A percentile compares a stretch with the other conserved stretches of the same genome.
These are phyloP conservation scores for Fagus sylvatica DNA, from an alignment of 306 rosid genomes.

Conservation along the genomic window DNA sequence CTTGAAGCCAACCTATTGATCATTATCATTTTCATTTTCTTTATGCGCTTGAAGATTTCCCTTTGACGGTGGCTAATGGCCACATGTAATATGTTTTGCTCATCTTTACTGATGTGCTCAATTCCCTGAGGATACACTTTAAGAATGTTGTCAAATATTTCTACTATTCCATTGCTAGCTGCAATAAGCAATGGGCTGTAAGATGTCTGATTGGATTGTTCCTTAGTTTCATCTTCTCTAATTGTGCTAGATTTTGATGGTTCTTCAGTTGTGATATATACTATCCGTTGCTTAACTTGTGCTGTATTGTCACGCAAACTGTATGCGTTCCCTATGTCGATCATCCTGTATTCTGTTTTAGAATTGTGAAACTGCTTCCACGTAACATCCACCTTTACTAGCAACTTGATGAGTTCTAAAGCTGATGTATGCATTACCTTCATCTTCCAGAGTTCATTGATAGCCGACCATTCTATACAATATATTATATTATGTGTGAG, in stretches of 20 bases:
- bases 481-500: neutral
- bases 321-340: neutral
- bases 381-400: neutral
- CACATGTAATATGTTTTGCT: constrained; percentile 25
- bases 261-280: no score
- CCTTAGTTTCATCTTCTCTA: no score
- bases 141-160: constrained; percentile 41
- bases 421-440: neutral
- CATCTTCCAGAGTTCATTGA: neutral
- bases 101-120: constrained; percentile 1
- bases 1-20: neutral
- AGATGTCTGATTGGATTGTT: neutral
- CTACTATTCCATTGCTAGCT: constrained; percentile 39
- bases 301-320: neutral
- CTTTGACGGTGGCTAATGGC: constrained; percentile 33
- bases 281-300: no score
- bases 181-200: constrained; percentile 53
- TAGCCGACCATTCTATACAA: neutral
- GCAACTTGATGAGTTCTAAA: neutral
- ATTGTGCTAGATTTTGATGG: no score
- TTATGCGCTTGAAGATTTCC: constrained; percentile 1
- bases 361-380: neutral
- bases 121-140: constrained; percentile 23
- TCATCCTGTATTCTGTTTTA: neutral
- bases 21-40: neutral